These are phyloP conservation scores for Ulmus americana DNA, from an alignment of 331 rosid species.

Conservation along the genomic window DNA sequence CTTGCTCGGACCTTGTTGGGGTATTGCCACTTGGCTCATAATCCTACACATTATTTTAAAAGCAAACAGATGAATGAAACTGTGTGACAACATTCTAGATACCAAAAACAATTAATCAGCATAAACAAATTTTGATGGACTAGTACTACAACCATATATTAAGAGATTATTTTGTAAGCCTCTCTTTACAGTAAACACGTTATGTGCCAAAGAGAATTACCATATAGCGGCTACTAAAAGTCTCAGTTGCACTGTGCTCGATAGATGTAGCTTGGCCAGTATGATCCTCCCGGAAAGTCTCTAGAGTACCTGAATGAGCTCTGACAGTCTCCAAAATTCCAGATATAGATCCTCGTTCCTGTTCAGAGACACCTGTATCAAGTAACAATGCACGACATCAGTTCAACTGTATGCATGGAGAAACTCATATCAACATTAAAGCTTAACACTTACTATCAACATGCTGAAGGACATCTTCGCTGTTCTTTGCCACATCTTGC, in stretches of 20 bases:
- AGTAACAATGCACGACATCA: slow-evolving; percentile 18
- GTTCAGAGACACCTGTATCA: slow-evolving; percentile 43
- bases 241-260: slow-evolving; percentile 46
- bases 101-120: background rate
- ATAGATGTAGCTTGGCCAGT: slow-evolving; percentile 52
- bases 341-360: slow-evolving; percentile 41
- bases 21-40: slow-evolving; percentile 76
- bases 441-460: slow-evolving; percentile 51
- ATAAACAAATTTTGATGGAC: too few species aligned
- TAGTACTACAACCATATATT: too few species aligned
- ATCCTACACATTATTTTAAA: slow-evolving; percentile 44
- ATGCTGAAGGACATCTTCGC: slow-evolving; percentile 44
- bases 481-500: slow-evolving; percentile 63
- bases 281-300: slow-evolving; percentile 51
- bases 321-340: slow-evolving; percentile 40
- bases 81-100: background rate
- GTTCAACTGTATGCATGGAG: background rate
- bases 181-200: background rate
- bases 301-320: slow-evolving; percentile 46
- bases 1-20: slow-evolving; percentile 58
- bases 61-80: background rate
- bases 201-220: slow-evolving; percentile 30
- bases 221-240: slow-evolving; percentile 52
- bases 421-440: background rate
- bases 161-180: background rate